Evolutionary conservation across 208 protist genomes (phyloP), one percentile per base, ranked within the genome.

Genomic region (Ichthyophonus hoferi): DNA sequence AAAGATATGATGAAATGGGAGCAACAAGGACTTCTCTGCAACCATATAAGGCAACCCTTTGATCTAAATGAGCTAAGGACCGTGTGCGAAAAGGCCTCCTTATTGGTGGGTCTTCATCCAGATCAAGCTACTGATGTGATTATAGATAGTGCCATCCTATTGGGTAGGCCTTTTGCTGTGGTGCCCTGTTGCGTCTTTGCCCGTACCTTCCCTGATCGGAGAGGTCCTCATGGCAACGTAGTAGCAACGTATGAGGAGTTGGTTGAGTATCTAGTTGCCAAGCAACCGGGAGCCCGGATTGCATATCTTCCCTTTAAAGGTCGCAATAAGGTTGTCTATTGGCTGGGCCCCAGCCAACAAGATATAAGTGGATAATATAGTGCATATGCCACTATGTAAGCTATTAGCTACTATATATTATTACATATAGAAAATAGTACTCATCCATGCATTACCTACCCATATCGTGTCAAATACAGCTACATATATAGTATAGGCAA

Each of bases 181-280:
- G 90, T 93, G 14, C 93, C 93, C 14, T 94, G 93, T 87, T 94
- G 93, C 87, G 89, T 93, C 0, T 94, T 90, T 42, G 50, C 91
- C 3, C 24, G 12, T 0, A 1, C 41, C 1, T 93, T 93, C 79
- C 91, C 93, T 1, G 34, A 90, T n/a, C 24, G 92, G 40, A 85
- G 77, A n/a, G 24, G 79, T 24, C 17, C 58, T 2, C 79, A 79
- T 58, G 90, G 89, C 2, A 34, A 17, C 40, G 82, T 42, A 79
- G 92, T 94, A 3, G 1, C 17, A 2, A 88, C 91, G 40, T 93
- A 94, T 84, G n/a, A 35, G 24, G 50, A 92, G 1, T 87, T 91
- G 1, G 43, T 93, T 24, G 24, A 87, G 0, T 94, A 90, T 58
- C 86, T 94, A 1, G 34, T 87, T 79, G 40, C 38, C 33, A 93